Base-by-base conservation (phyloP, 352 stramenopile species). In the Phytophthora cactorum region DNA sequence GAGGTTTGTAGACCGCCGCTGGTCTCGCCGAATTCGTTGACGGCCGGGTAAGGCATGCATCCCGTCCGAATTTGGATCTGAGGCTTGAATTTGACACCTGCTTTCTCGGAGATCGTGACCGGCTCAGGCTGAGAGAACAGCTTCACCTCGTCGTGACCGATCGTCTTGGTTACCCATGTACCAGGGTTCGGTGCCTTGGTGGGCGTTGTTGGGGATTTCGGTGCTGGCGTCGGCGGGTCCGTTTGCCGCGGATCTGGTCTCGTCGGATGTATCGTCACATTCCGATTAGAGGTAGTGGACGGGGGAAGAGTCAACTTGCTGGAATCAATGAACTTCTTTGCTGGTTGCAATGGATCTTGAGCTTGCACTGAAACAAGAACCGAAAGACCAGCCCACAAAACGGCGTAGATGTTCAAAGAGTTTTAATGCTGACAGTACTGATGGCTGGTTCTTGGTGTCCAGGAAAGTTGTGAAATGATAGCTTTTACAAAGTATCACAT, bases 81-180 rank as follows among this genome's bases (percentile, higher is more conserved):
- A 41, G 47, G 47, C 14, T 53, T 53, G 14, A 43, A 43, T 9
- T 43, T 43, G 36, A 43, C 36, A 3, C 11, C 36, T 43, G 36
- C 36, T n/a, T 43, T 43, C 36, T 43, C 36, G 10, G 12, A 43
- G 2, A 43, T 43, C 36, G 36, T 43, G 36, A 43, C 36, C 5
- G 36, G 36, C 3, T 43, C 36, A 17, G 36, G 36, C n/a, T 43
- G 0, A 4, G 36, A 12, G 12, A 43, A 43, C 36, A 12, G 36
- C 5, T 43, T 43, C 2, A 43, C 5, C 12, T 43, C 12, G 12
- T 43, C 29, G 15, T 56, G 50, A 29, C 17, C 50, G 27, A 56
- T 56, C 5, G 31, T 56, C 50, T 56, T 56, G 2, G 50, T 56
- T 3, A 56, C 31, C 50, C 47, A 53, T 32, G 47, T 28, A 53